phyloP scores from a whole-genome alignment of 176 grass and related monocot genomes.

The Carex scoparia region DNA sequence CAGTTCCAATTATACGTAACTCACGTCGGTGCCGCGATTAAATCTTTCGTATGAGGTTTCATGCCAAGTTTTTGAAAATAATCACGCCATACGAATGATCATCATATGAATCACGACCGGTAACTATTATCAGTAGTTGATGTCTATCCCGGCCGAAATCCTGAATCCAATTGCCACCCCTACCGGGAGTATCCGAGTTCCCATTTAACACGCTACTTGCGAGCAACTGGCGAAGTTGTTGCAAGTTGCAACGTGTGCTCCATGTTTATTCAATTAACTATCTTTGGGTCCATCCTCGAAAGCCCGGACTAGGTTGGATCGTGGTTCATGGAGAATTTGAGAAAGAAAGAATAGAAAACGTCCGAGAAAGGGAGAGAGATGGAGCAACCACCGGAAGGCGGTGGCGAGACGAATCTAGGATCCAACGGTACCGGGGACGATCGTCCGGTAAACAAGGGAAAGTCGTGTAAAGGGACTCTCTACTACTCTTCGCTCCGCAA shows the following conservation, averaged over 20 bases:
- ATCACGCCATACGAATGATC: too few relatives aligned
- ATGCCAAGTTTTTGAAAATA: too few relatives aligned
- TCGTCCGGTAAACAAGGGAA: constrained; percentile 44
- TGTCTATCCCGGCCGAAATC: too few relatives aligned
- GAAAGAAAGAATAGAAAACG: background rate
- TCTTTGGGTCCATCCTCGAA: background rate
- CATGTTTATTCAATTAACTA: background rate
- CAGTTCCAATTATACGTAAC: too few relatives aligned
- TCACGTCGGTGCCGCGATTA: too few relatives aligned
- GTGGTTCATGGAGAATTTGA: background rate
- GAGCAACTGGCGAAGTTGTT: too few relatives aligned
- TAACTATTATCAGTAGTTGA: too few relatives aligned
- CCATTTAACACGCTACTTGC: too few relatives aligned
- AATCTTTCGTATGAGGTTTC: too few relatives aligned
- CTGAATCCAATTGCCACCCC: too few relatives aligned
- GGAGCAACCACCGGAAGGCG: constrained; percentile 50
- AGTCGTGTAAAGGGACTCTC: constrained; percentile 91
- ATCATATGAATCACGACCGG: too few relatives aligned
- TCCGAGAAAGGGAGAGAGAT: constrained; percentile 15
- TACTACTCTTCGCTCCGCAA: constrained; percentile 84
- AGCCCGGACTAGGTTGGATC: background rate
- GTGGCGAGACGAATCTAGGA: constrained; percentile 19
- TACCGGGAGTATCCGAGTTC: too few relatives aligned
- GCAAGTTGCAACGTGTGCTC: background rate
- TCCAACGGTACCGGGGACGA: background rate